Conservation (phyloP, 2,329 filamentous ascomycete genomes). For the Cercospora sp. region DNA sequence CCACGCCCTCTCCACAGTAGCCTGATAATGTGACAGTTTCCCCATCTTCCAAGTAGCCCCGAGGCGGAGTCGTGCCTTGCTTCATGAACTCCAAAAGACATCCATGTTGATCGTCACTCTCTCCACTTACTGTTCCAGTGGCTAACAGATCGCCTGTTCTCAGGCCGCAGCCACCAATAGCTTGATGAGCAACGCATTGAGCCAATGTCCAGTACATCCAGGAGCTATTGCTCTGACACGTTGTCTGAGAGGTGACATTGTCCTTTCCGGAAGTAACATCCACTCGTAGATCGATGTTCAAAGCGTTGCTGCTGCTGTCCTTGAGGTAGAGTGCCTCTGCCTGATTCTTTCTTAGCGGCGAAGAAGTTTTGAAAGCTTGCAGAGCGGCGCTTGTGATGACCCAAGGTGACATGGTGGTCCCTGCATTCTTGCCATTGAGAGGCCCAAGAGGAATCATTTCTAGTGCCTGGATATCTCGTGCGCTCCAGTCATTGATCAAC, state of each 20-base stretch:
- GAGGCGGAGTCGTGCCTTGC: conserved; percentile 38
- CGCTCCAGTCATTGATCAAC: conserved; percentile 62
- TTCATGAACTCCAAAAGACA: conserved; percentile 46
- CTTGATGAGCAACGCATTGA: conserved; percentile 46
- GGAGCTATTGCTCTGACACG: conserved; percentile 35
- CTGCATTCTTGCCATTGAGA: conserved; percentile 61
- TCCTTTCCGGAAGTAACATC: conserved; percentile 21
- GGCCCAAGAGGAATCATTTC: conserved; percentile 64
- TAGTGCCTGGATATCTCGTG: conserved; percentile 61
- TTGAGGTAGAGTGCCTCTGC: conserved; percentile 29
- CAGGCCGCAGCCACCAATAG: conserved; percentile 44
- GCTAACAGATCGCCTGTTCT: conserved; percentile 46
- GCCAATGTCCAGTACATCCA: conserved; percentile 47
- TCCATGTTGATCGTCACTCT: conserved; percentile 40
- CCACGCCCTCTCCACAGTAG: conserved; percentile 41
- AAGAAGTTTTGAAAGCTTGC: conserved; percentile 33
- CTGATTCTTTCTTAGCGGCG: conserved; percentile 22
- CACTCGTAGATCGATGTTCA: conserved; percentile 32
- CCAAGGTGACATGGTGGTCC: conserved; percentile 63
- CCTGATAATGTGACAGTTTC: conserved; percentile 43
- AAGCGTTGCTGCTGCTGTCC: conserved; percentile 25
- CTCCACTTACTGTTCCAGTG: conserved; percentile 45
- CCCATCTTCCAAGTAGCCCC: conserved; percentile 44
- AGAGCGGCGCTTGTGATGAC: conserved; percentile 60
- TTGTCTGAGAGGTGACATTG: conserved; percentile 11